Conservation (phyloP, 2,329 filamentous ascomycete genomes). For the Cercospora nicotianae region DNA sequence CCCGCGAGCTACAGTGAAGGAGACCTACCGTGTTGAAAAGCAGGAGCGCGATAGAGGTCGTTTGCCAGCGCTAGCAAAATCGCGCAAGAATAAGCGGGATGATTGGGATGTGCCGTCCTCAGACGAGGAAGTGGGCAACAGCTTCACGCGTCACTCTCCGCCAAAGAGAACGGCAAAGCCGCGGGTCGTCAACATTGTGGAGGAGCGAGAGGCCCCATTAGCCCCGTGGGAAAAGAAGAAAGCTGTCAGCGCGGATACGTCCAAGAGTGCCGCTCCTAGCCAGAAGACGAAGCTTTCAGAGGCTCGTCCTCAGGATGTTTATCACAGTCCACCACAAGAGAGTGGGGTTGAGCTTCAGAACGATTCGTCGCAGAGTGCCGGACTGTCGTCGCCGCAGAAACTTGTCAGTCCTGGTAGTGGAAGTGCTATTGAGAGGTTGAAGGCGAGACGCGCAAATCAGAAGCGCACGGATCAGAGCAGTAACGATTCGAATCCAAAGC, state of each 20-base stretch:
- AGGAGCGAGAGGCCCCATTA: slow-evolving; percentile 20
- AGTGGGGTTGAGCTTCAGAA: not conserved
- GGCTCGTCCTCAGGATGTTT: not conserved
- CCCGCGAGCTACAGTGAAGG: slow-evolving; percentile 13
- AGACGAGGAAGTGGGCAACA: slow-evolving; percentile 35
- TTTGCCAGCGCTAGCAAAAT: slow-evolving; percentile 17
- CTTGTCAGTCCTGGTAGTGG: slow-evolving; percentile 10
- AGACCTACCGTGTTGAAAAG: slow-evolving; percentile 21
- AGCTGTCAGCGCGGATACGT: not conserved
- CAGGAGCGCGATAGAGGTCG: slow-evolving; percentile 11
- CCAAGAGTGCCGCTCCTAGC: not conserved
- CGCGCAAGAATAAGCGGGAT: slow-evolving; percentile 27
- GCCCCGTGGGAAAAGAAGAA: slow-evolving; percentile 34
- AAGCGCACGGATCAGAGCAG: slow-evolving; percentile 14
- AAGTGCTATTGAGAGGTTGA: slow-evolving; percentile 31
- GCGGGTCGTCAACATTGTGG: slow-evolving; percentile 16
- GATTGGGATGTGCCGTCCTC: slow-evolving; percentile 47
- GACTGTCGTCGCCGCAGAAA: not conserved
- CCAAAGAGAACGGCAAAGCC: slow-evolving; percentile 19
- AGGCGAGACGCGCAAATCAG: slow-evolving; percentile 17
- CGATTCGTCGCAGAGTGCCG: not conserved
- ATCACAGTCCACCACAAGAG: not conserved
- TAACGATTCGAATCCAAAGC: slow-evolving; percentile 11
- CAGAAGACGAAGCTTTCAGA: not conserved
- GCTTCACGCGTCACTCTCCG: slow-evolving; percentile 23